A percentile compares a stretch with the other conserved stretches of the same genome.
These are phyloP conservation scores for Wickerhamomyces queroliae DNA, from an alignment of 805 yeast species.

Conservation along the genomic window DNA sequence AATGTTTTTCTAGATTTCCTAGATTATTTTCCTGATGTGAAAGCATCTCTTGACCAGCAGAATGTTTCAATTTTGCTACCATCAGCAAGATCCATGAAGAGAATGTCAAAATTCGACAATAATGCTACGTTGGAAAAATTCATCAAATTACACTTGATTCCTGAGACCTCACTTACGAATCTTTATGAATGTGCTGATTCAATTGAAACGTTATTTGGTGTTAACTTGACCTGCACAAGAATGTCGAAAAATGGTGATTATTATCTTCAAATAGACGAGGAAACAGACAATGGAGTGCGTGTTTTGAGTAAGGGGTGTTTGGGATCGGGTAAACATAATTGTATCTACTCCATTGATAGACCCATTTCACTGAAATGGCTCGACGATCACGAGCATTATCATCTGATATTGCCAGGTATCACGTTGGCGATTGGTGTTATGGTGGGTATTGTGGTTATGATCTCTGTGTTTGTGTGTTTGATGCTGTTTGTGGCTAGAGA, in stretches of 20 bases:
- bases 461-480: constrained; percentile 28
- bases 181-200: constrained; percentile 42
- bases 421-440: constrained; percentile 66
- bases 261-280: constrained; percentile 38
- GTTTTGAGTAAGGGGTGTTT: constrained; percentile 60
- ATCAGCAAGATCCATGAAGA: constrained; percentile 45
- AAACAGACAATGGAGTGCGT: constrained; percentile 51
- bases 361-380: constrained; percentile 67
- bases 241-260: constrained; percentile 29
- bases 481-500: constrained; percentile 28
- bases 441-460: constrained; percentile 45
- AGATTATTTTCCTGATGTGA: constrained; percentile 34
- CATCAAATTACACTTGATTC: constrained; percentile 64
- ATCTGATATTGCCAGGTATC: constrained; percentile 57
- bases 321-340: constrained; percentile 30
- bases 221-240: constrained; percentile 39
- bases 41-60: constrained; percentile 34
- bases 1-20: constrained; percentile 41
- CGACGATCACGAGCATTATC: constrained; percentile 40
- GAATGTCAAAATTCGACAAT: constrained; percentile 43
- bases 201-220: constrained; percentile 38
- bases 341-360: constrained; percentile 61
- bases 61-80: constrained; percentile 72
- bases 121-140: constrained; percentile 42
- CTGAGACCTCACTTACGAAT: constrained; percentile 42